Evolutionary conservation across 108 stramenopile genomes (phyloP).

Genomic region (Cyclotella choctawhatcheeana): DNA sequence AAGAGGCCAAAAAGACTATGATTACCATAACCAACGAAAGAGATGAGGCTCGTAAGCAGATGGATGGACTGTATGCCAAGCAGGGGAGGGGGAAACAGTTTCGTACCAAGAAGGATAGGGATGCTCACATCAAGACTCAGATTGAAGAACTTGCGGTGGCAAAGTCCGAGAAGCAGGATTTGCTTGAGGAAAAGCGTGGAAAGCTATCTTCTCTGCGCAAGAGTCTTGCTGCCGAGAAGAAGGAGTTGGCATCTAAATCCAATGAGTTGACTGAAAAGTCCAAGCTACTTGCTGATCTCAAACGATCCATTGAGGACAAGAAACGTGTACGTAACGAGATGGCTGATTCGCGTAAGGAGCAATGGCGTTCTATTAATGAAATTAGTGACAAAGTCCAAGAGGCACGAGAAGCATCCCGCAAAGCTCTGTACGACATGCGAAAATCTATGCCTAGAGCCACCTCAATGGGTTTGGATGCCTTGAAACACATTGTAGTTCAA

Average conservation of each 20-base stretch:
- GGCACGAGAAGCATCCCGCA: constrained; percentile 61
- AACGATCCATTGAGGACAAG: constrained; percentile 70
- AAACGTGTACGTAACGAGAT: constrained; percentile 63
- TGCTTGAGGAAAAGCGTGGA: constrained; percentile 60
- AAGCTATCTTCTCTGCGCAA: constrained; percentile 69
- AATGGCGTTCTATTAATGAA: constrained; percentile 72
- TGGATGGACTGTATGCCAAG: constrained; percentile 90
- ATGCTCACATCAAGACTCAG: constrained; percentile 70
- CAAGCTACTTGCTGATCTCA: constrained; percentile 57
- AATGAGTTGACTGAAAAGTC: constrained; percentile 56
- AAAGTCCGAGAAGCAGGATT: constrained; percentile 66
- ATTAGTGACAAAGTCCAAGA: constrained; percentile 70
- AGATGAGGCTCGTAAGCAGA: constrained; percentile 61
- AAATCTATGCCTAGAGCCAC: constrained; percentile 91
- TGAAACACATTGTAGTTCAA: constrained; percentile 77
- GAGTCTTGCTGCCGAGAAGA: constrained; percentile 31
- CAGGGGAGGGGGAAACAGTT: constrained; percentile 93
- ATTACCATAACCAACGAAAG: constrained; percentile 62
- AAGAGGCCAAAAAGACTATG: constrained; percentile 57
- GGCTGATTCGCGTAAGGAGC: constrained; percentile 80
- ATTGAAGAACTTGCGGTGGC: constrained; percentile 67
- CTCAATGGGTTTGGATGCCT: constrained; percentile 80
- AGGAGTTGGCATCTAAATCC: constrained; percentile 51
- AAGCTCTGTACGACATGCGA: constrained; percentile 67
- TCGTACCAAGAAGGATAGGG: constrained; percentile 80